Conservation (phyloP, 768 basidiomycete species). For the Tubosaeta sp. region DNA sequence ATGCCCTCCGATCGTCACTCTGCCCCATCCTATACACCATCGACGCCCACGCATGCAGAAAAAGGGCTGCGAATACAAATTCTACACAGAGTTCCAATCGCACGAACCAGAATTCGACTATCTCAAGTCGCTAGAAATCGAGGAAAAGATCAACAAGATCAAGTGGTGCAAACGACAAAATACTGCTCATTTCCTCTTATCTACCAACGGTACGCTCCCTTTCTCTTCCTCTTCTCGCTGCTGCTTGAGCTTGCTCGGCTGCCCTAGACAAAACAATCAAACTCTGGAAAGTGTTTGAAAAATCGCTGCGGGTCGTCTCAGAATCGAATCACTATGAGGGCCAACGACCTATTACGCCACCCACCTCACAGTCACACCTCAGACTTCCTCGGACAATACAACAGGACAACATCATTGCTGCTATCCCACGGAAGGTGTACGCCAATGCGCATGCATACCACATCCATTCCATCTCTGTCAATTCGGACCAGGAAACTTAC, state of each 20-base stretch:
- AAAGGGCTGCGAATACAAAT: slow-evolving; percentile 99
- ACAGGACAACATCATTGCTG: slow-evolving; percentile 98
- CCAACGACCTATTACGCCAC: slow-evolving; percentile 64
- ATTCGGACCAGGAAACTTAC: slow-evolving; percentile 99
- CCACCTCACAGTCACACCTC: slow-evolving; percentile 54
- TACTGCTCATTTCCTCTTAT: slow-evolving; percentile 92
- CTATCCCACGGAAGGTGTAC: slow-evolving; percentile 97
- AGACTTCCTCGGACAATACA: slow-evolving; percentile 87
- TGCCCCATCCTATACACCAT: slow-evolving; percentile 12
- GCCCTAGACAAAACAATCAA: slow-evolving; percentile 96
- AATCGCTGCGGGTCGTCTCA: slow-evolving; percentile 90
- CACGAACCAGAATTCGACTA: slow-evolving; percentile 99
- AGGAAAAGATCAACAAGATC: slow-evolving; percentile 99
- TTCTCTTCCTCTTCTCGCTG: not conserved
- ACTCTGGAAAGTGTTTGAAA: slow-evolving; percentile 99
- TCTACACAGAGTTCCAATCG: slow-evolving; percentile 99
- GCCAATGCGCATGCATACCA: slow-evolving; percentile 99
- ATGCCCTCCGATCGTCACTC: slow-evolving; percentile 31
- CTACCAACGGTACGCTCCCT: slow-evolving; percentile 79
- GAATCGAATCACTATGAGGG: slow-evolving; percentile 94
- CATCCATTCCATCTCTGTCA: slow-evolving; percentile 99
- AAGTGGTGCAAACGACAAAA: slow-evolving; percentile 99
- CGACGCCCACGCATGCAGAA: slow-evolving; percentile 52
- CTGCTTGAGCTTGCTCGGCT: slow-evolving; percentile 1
- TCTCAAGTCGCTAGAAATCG: slow-evolving; percentile 98